Evolutionary conservation across 768 basidiomycete species (phyloP), one percentile per base, ranked within the genome.

Genomic region (Hortiboletus campestris): DNA sequence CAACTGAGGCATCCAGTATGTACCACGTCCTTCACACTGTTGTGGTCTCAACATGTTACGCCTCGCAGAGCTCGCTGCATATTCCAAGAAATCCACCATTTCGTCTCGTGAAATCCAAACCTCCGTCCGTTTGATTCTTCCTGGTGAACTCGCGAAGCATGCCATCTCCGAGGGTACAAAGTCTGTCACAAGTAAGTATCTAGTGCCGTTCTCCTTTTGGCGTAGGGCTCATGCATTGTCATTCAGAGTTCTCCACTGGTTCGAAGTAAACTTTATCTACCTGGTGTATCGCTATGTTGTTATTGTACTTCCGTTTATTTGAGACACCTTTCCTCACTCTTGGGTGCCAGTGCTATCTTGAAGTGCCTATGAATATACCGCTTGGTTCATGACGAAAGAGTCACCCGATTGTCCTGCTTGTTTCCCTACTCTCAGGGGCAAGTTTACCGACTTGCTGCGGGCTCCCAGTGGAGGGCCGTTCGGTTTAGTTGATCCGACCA

Each of bases 61-160:
- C n/a, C 17, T 55, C 2, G 5, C 57, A 85, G 84, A 90, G 74
- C 85, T 93, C 60, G 90, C 90, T 8, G 81, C 86, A 7, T 91
- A 92, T 76, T 89, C 89, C 59, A 90, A 91, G 82, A 90, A 90
- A 77, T 91, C 89, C 4, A 93, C 90, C 16, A 91, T 93, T 72
- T 91, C 91, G n/a, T 91, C 88, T 41, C 88, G 90, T 49, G 90
- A 93, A 74, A 93, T 93, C 68, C 90, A 93, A 75, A 93, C 90
- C 2, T 79, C 84, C 35, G 91, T 92, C 38, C 83, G 90, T 54
- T 78, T 91, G 59, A 91, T 93, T 69, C 81, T 93, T 35, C 89
- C 89, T 50, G 90, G 89, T 75, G 89, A 91, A 72, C 80, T 92
- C 43, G 86, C 88, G 55, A 91, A 92, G 79, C 90, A 91, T 68